Evolutionary conservation across 805 yeast genomes (phyloP).

Genomic region (Ogataea neopini): DNA sequence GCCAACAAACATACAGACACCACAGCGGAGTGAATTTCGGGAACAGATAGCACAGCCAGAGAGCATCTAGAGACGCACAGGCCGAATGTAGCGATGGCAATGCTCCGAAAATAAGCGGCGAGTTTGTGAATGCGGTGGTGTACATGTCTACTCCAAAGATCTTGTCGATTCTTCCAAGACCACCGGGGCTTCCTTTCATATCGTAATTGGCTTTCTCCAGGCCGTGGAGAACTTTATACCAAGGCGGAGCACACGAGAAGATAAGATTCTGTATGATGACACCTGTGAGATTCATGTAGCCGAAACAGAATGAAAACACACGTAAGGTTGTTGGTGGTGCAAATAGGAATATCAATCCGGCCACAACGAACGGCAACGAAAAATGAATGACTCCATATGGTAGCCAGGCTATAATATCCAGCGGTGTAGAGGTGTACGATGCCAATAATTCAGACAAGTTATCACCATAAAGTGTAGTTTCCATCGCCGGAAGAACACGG

Average conservation of each 20-base stretch:
- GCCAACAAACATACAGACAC: slow-evolving; percentile 80
- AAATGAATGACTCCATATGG: slow-evolving; percentile 94
- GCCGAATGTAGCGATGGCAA: slow-evolving; percentile 86
- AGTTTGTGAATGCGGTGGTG: slow-evolving; percentile 75
- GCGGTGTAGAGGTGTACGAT: slow-evolving; percentile 59
- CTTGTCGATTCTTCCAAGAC: slow-evolving; percentile 82
- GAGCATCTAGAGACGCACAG: slow-evolving; percentile 89
- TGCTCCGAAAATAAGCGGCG: slow-evolving; percentile 89
- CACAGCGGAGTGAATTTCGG: slow-evolving; percentile 69
- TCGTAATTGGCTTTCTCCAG: slow-evolving; percentile 86
- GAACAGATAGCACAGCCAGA: slow-evolving; percentile 80
- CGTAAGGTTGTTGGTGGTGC: slow-evolving; percentile 89
- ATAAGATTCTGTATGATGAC: slow-evolving; percentile 71
- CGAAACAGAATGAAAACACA: slow-evolving; percentile 89
- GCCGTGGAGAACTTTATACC: slow-evolving; percentile 88
- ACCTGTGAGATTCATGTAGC: slow-evolving; percentile 88
- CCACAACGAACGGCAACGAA: slow-evolving; percentile 86
- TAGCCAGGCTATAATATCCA: slow-evolving; percentile 88
- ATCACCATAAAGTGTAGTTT: slow-evolving; percentile 91
- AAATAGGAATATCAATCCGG: slow-evolving; percentile 74
- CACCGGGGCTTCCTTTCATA: slow-evolving; percentile 96
- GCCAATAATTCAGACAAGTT: slow-evolving; percentile 85
- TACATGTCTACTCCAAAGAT: slow-evolving; percentile 80
- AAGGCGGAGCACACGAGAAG: slow-evolving; percentile 96
- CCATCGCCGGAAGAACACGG: slow-evolving; percentile 88